These are phyloP conservation scores for Daldinia sp. DNA, from an alignment of 2,329 filamentous ascomycete genomes.

Conservation along the genomic window DNA sequence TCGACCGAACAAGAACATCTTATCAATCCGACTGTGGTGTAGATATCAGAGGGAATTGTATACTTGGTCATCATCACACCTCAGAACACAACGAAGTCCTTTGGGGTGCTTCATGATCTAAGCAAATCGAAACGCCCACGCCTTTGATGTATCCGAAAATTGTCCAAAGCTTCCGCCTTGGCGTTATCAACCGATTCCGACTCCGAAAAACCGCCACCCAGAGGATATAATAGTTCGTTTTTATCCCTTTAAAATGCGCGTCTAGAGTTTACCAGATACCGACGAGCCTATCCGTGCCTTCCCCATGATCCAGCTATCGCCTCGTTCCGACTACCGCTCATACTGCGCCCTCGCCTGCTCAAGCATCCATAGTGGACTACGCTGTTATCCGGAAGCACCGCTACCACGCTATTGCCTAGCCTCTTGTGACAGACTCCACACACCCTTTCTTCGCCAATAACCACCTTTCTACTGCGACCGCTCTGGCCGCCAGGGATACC, in stretches of 20 bases:
- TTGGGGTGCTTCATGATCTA: conserved; percentile 8
- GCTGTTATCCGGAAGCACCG: conserved; percentile 83
- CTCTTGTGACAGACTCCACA: conserved; percentile 95
- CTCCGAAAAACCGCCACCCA: background rate
- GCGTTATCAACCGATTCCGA: conserved; percentile 1
- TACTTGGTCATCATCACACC: conserved; percentile 30
- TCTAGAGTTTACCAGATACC: background rate
- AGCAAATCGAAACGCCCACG: conserved; percentile 17
- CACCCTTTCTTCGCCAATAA: conserved; percentile 85
- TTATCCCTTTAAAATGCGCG: background rate
- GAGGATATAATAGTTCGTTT: background rate
- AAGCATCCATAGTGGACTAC: conserved; percentile 86
- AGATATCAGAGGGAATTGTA: conserved; percentile 39
- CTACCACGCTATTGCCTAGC: conserved; percentile 88
- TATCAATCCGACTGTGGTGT: conserved; percentile 25
- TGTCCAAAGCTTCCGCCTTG: background rate
- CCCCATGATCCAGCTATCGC: conserved; percentile 45
- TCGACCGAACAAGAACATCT: background rate
- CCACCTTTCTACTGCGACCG: conserved; percentile 71
- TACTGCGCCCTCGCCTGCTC: conserved; percentile 50
- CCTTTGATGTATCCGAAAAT: conserved; percentile 19
- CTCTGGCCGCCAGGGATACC: conserved; percentile 60
- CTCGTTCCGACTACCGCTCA: conserved; percentile 48
- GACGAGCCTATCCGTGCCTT: conserved; percentile 32
- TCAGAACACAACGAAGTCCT: conserved; percentile 26